Conservation (phyloP, 2,329 filamentous ascomycete species). For the Aspergillus proliferans region DNA sequence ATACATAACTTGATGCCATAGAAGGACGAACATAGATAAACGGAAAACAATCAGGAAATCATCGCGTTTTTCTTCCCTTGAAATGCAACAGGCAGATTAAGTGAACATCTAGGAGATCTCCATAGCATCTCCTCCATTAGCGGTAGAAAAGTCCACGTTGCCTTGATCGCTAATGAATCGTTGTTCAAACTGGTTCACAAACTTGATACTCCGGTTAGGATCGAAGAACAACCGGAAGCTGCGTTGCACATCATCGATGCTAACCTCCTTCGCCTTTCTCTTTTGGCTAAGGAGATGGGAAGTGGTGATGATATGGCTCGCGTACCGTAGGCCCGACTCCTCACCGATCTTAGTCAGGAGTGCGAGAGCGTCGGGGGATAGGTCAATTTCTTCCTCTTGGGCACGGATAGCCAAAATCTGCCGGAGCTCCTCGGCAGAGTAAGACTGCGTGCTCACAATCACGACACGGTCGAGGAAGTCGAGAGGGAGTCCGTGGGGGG, state of each 20-base stretch:
- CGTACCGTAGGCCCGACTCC: constrained; percentile 86
- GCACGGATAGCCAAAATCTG: constrained; percentile 90
- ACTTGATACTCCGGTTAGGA: constrained; percentile 77
- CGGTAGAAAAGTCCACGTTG: constrained; percentile 61
- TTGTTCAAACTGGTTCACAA: constrained; percentile 85
- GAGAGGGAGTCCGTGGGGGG: constrained; percentile 86
- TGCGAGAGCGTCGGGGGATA: constrained; percentile 82
- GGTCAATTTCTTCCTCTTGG: constrained; percentile 90
- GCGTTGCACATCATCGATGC: constrained; percentile 81
- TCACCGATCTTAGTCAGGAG: constrained; percentile 92
- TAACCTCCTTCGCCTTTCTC: constrained; percentile 75
- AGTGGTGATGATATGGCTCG: constrained; percentile 96
- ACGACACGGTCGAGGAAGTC: constrained; percentile 95
- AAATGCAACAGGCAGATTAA: neutral
- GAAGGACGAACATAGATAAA: constrained; percentile 14
- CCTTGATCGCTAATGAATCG: constrained; percentile 86
- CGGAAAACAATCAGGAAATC: constrained; percentile 2
- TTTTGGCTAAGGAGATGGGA: constrained; percentile 83
- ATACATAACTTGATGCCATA: constrained; percentile 30
- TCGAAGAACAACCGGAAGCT: constrained; percentile 95
- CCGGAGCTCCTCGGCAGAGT: constrained; percentile 75
- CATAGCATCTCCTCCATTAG: constrained; percentile 61
- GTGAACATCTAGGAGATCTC: constrained; percentile 51
- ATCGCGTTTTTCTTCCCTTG: neutral
- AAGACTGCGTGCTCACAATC: constrained; percentile 89